phyloP scores from a whole-genome alignment of 1,139 yeast species.

The Nakaseomyces uthaithaninus region DNA sequence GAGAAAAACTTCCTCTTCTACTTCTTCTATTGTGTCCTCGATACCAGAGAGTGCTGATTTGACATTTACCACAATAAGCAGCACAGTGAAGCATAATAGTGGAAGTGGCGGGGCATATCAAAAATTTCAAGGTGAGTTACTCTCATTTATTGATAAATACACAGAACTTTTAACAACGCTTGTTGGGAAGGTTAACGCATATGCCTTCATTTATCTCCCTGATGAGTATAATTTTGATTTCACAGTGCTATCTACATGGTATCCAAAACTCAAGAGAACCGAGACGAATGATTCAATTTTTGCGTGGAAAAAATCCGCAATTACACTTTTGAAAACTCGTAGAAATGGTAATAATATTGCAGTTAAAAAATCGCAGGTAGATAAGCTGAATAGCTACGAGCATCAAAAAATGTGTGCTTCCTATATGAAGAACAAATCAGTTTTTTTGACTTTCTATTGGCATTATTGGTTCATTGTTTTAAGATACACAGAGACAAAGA shows the following conservation, averaged over 20 bases:
- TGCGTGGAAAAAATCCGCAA: slow-evolving; percentile 21
- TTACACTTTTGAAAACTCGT: slow-evolving; percentile 9
- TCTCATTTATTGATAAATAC: slow-evolving; percentile 15
- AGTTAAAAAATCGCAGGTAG: neutral
- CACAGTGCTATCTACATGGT: slow-evolving; percentile 12
- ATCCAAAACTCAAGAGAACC: slow-evolving; percentile 7
- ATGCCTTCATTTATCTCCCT: slow-evolving; percentile 26
- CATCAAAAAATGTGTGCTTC: slow-evolving; percentile 25
- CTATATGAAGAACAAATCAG: slow-evolving; percentile 26
- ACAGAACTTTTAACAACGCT: slow-evolving; percentile 24
- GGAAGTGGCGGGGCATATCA: neutral
- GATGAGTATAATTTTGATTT: slow-evolving; percentile 24
- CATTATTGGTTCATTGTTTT: slow-evolving; percentile 29
- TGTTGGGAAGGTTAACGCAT: slow-evolving; percentile 29
- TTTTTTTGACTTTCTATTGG: slow-evolving; percentile 28
- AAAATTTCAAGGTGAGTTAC: neutral
- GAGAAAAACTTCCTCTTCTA: neutral
- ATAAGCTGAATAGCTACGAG: neutral
- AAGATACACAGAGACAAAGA: slow-evolving; percentile 9
- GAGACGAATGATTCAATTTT: slow-evolving; percentile 10
- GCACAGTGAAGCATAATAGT: neutral
- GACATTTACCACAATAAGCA: slow-evolving; percentile 1
- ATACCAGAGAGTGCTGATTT: slow-evolving; percentile 5
- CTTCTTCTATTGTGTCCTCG: slow-evolving; percentile 1
- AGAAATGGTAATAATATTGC: neutral